Evolutionary conservation across 2,329 filamentous ascomycete genomes (phyloP), one percentile per base, ranked within the genome.

Genomic region (Lachnellula subtilissima): DNA sequence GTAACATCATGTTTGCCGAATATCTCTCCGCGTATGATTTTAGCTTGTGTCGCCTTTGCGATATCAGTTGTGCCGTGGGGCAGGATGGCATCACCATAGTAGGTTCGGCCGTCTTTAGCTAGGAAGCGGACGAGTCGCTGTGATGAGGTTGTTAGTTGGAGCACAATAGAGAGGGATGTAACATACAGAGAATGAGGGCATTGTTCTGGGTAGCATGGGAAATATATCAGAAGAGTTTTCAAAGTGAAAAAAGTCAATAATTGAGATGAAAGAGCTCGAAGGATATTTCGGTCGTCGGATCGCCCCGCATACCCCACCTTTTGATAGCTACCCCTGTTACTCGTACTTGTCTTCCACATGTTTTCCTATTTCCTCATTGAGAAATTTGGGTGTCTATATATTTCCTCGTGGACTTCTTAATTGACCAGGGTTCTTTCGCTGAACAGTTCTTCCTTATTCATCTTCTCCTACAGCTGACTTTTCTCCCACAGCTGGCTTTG

Each of bases 61-160:
- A 89, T 78, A 65, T 89, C 84, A 49, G 70, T 81, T 40, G 79
- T 73, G 19, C 83, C 84, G 0, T 71, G 52, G 3, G 85, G 84
- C 19, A 90, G 78, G 54, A 91, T 82, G 58, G 88, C 87, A 72
- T 91, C 86, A 63, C 88, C 88, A 61, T 89, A 89, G 72, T 89
- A 87, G 37, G 81, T 79, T 54, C 77, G 77, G 69, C 87, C 87
- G 66, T 91, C 85, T 64, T 80, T 83, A 65, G 86, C 84, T 8
- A 89, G 79, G 73, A 91, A 91, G 52, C 88, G 85, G 63, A 91
- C 76, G 40, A 91, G 84, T 65, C 86, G 83, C 84, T 89, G 65
- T 36, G 43, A 42, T 35, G 22, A 32, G 4, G 7, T 39, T 42
- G 22, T 48, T 35, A 50, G 28, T 11, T 32, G 28, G 28, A 32